Conservation (phyloP, 306 rosid species). For the Abrus pulchellus region DNA sequence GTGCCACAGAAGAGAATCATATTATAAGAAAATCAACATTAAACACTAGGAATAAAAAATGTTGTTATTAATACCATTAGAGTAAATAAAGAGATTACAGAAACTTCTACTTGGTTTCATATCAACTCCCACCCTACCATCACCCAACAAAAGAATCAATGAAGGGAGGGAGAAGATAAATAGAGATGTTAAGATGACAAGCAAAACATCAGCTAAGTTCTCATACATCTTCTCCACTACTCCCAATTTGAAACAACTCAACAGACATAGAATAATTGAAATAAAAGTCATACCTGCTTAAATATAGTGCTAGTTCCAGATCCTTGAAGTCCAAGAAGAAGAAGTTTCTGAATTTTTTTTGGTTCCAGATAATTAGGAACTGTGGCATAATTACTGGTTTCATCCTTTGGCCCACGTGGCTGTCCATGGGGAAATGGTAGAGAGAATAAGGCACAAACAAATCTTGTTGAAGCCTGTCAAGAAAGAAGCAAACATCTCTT, state of each 20-base stretch:
- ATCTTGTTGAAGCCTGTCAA: slow-evolving; percentile 86
- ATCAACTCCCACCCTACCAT: slow-evolving; percentile 16
- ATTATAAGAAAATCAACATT: slow-evolving; percentile 35
- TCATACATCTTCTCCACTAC: slow-evolving; percentile 24
- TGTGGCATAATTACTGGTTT: slow-evolving; percentile 80
- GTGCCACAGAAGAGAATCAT: slow-evolving; percentile 31
- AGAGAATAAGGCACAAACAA: slow-evolving; percentile 78
- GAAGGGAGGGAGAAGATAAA: not conserved
- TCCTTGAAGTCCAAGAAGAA: slow-evolving; percentile 93
- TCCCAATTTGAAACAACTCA: slow-evolving; percentile 30
- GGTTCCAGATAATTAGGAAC: slow-evolving; percentile 87
- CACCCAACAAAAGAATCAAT: slow-evolving; percentile 19
- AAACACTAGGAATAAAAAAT: slow-evolving; percentile 5
- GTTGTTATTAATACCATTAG: slow-evolving; percentile 22
- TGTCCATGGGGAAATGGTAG: slow-evolving; percentile 89
- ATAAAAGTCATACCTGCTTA: slow-evolving; percentile 77
- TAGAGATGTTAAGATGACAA: not conserved
- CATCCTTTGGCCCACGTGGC: slow-evolving; percentile 79
- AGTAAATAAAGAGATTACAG: slow-evolving; percentile 8
- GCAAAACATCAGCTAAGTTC: slow-evolving; percentile 21
- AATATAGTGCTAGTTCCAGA: slow-evolving; percentile 98
- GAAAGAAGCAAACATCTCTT: slow-evolving; percentile 51
- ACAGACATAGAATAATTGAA: not conserved
- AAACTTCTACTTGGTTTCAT: not conserved
- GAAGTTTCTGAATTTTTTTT: slow-evolving; percentile 89